A percentile compares a stretch with the other conserved stretches of the same genome.
Conservation (phyloP, 2,329 filamentous ascomycete species). For the Talaromyces sp. region DNA sequence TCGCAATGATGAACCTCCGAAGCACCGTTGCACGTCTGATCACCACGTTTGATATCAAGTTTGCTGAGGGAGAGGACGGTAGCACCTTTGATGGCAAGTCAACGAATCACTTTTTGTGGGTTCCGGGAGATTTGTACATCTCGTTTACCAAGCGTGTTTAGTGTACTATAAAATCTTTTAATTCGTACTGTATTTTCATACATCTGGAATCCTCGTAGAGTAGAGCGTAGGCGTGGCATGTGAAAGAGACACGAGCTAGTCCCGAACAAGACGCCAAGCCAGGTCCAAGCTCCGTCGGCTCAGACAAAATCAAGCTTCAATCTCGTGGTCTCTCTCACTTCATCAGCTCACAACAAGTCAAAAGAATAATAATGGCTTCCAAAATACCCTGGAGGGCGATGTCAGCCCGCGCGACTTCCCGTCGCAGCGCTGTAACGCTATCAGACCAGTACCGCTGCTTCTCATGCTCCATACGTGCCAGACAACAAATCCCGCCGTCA, state of each 20-base stretch:
- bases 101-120: constrained; percentile 38
- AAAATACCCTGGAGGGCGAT: constrained; percentile 37
- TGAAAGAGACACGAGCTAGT: neutral
- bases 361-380: constrained; percentile 28
- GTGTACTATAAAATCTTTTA: neutral
- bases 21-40: constrained; percentile 34
- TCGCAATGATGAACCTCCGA: constrained; percentile 38
- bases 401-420: constrained; percentile 30
- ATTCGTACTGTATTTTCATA: neutral
- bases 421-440: constrained; percentile 26
- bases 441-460: constrained; percentile 48
- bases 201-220: neutral
- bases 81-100: constrained; percentile 29
- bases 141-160: constrained; percentile 19
- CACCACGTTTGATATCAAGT: constrained; percentile 33
- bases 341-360: neutral
- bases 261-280: constrained; percentile 1
- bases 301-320: constrained; percentile 2
- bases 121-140: constrained; percentile 21
- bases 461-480: constrained; percentile 46
- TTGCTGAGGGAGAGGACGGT: constrained; percentile 36
- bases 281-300: neutral
- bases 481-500: constrained; percentile 28
- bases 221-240: neutral
- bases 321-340: neutral